Conservation (phyloP, 805 yeast genomes). For the Yarrowia sp. region DNA sequence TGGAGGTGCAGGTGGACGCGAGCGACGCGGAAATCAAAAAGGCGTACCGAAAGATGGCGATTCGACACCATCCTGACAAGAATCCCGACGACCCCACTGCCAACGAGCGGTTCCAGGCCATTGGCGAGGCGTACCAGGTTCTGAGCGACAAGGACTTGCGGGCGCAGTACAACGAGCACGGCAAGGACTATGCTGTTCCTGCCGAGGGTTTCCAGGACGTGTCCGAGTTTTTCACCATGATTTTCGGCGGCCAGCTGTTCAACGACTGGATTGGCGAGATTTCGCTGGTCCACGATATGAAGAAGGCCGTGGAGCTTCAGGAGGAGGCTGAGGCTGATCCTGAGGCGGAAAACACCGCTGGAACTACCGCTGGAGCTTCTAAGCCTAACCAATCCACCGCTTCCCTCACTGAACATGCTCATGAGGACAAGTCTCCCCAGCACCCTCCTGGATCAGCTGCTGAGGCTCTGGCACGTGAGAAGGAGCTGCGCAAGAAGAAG, state of each 20-base stretch:
- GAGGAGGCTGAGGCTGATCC: conserved; percentile 54
- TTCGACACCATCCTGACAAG: conserved; percentile 92
- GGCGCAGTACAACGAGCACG: conserved; percentile 79
- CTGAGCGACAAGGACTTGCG: conserved; percentile 76
- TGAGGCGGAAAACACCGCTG: conserved; percentile 40
- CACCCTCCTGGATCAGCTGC: conserved; percentile 38
- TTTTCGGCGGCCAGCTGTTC: conserved; percentile 94
- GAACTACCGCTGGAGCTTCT: conserved; percentile 11
- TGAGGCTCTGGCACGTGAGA: conserved; percentile 38
- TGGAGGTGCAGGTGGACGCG: conserved; percentile 74
- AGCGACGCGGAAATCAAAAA: conserved; percentile 84
- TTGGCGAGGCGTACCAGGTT: conserved; percentile 62
- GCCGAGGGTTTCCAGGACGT: conserved; percentile 82
- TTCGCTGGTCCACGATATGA: conserved; percentile 75
- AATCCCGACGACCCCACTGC: conserved; percentile 95
- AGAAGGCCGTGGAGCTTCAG: conserved; percentile 60
- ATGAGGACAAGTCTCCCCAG: conserved; percentile 2
- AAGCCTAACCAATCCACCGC: background rate
- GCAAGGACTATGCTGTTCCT: conserved; percentile 77
- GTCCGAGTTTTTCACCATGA: conserved; percentile 77
- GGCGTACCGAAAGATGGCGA: conserved; percentile 90
- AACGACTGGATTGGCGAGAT: conserved; percentile 83
- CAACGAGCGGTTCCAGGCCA: conserved; percentile 81
- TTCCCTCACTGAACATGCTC: conserved; percentile 8
- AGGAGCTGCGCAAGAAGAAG: conserved; percentile 49